A percentile compares a stretch with the other conserved stretches of the same genome.
Evolutionary conservation across 495 filamentous ascomycete genomes (phyloP).

Genomic region (Aspergillus sclerotiicarbonarius): DNA sequence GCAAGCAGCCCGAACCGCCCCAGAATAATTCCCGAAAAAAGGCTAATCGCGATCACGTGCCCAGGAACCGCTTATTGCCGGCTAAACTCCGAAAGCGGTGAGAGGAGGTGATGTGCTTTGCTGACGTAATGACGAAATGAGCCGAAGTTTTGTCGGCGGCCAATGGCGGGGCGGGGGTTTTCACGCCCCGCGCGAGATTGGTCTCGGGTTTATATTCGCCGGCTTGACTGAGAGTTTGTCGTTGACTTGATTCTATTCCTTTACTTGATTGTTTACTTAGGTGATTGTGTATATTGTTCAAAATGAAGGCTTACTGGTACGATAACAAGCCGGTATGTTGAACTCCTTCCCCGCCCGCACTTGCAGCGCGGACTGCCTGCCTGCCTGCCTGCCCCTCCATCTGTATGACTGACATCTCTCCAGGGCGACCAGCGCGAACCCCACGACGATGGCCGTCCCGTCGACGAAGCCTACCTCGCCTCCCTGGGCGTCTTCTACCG

Average conservation of each 20-base stretch:
- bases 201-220: conserved; percentile 6
- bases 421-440: conserved; percentile 85
- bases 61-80: conserved; percentile 9
- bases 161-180: conserved; percentile 46
- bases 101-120: conserved; percentile 6
- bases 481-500: conserved; percentile 77
- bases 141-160: conserved; percentile 23
- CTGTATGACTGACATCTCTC: neutral
- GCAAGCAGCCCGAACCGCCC: neutral
- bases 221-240: neutral
- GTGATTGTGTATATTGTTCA: conserved; percentile 26
- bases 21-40: neutral
- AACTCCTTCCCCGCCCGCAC: neutral
- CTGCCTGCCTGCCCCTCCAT: neutral
- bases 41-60: conserved; percentile 6
- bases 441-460: conserved; percentile 75
- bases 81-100: conserved; percentile 24
- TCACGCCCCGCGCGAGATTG: conserved; percentile 48
- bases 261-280: neutral
- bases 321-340: conserved; percentile 71
- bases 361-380: too few species aligned
- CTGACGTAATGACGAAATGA: conserved; percentile 24
- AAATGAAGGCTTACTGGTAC: conserved; percentile 82
- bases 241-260: neutral
- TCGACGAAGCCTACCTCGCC: conserved; percentile 60